Conservation (phyloP, 2,329 filamentous ascomycete species). For the Ophiostoma himal-ulmi region DNA sequence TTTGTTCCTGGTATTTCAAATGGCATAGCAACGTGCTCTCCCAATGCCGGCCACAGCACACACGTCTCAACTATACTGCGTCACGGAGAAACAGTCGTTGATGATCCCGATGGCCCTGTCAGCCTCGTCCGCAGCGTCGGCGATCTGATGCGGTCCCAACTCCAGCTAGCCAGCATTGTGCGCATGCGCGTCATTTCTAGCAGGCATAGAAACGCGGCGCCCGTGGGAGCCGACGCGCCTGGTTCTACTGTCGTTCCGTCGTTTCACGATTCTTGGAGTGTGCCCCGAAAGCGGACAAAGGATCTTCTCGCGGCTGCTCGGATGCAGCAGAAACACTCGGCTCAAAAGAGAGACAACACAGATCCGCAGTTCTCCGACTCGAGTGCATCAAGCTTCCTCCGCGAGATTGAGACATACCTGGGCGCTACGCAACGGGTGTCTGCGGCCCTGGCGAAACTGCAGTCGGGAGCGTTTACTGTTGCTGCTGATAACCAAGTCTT, state of each 20-base stretch:
- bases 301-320: slow-evolving; percentile 11
- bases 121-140: slow-evolving; percentile 21
- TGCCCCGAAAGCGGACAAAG: slow-evolving; percentile 21
- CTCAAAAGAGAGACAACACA: background rate
- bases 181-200: slow-evolving; percentile 8
- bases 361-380: background rate
- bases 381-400: slow-evolving; percentile 44
- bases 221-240: background rate
- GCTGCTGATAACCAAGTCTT: slow-evolving; percentile 21
- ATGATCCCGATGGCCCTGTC: background rate
- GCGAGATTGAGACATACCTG: slow-evolving; percentile 72
- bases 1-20: background rate
- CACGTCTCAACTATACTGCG: background rate
- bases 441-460: slow-evolving; percentile 17
- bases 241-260: background rate
- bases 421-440: slow-evolving; percentile 47
- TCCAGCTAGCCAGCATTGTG: slow-evolving; percentile 70
- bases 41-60: background rate
- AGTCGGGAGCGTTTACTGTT: slow-evolving; percentile 19
- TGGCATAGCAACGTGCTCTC: background rate
- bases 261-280: slow-evolving; percentile 22
- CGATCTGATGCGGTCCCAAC: slow-evolving; percentile 62
- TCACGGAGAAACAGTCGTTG: background rate
- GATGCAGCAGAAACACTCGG: background rate
- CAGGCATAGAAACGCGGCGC: background rate